Evolutionary conservation across 2,329 filamentous ascomycete species (phyloP).

Genomic region (Alternaria solani): DNA sequence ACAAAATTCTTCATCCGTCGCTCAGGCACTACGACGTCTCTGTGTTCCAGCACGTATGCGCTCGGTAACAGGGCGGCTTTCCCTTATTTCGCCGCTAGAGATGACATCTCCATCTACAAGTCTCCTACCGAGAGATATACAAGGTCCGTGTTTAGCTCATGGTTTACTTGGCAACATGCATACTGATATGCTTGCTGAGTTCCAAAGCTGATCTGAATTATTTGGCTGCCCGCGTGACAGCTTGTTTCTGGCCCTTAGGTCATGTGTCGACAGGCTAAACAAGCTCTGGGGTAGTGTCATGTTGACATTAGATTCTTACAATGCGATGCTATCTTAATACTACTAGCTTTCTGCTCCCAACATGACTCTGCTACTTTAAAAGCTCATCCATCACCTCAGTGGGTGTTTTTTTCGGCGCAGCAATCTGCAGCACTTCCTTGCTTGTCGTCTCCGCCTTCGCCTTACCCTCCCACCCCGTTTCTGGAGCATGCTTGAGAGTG

Average conservation of each 20-base stretch:
- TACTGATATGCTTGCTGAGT: neutral
- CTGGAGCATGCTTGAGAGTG: slow-evolving; percentile 15
- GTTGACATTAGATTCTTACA: neutral
- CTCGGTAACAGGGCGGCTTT: neutral
- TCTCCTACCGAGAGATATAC: neutral
- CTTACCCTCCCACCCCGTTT: slow-evolving; percentile 18
- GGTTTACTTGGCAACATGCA: neutral
- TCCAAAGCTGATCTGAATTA: rapidly evolving
- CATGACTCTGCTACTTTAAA: neutral
- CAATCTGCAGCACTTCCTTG: slow-evolving; percentile 25
- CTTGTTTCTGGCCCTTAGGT: rapidly evolving
- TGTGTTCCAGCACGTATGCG: neutral
- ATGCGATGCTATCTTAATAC: neutral
- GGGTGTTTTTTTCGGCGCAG: slow-evolving; percentile 15
- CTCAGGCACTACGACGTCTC: rapidly evolving
- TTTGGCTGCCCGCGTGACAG: neutral
- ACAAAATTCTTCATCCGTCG: neutral
- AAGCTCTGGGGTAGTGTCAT: neutral
- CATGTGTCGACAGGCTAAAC: neutral
- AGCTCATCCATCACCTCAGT: neutral
- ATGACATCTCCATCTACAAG: neutral
- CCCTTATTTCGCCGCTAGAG: neutral
- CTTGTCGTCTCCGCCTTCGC: slow-evolving; percentile 21
- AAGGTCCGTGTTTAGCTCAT: neutral
- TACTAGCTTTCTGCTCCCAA: neutral